These are phyloP conservation scores for Penicillium soppii DNA, from an alignment of 495 filamentous ascomycete species.

Conservation along the genomic window DNA sequence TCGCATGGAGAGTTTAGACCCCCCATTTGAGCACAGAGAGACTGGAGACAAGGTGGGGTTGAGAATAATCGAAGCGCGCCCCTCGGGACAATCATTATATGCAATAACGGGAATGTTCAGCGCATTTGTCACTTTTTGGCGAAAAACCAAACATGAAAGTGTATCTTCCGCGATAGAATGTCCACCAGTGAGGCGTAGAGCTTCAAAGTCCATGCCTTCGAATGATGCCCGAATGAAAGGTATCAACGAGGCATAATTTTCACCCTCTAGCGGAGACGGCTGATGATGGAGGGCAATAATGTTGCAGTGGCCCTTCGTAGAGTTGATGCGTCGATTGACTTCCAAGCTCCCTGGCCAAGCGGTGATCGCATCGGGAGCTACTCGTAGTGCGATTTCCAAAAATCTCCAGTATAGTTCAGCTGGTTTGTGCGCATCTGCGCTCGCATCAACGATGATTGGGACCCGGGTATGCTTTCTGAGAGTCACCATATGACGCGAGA, in stretches of 20 bases:
- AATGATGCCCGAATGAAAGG: background rate
- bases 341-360: conserved; percentile 1
- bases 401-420: background rate
- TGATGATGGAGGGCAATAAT: conserved; percentile 11
- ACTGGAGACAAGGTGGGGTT: conserved; percentile 61
- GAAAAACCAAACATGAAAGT: conserved; percentile 7
- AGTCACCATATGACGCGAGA: conserved; percentile 17
- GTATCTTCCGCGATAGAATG: conserved; percentile 7
- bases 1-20: conserved; percentile 7
- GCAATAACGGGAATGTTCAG: conserved; percentile 17
- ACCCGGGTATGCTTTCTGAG: conserved; percentile 19
- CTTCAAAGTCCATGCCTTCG: conserved; percentile 3
- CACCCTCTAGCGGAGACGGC: background rate
- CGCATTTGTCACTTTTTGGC: background rate
- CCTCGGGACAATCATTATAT: conserved; percentile 47
- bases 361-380: conserved; percentile 23
- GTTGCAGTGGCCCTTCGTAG: conserved; percentile 8
- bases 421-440: background rate
- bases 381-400: conserved; percentile 14
- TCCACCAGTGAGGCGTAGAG: conserved; percentile 19
- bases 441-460: conserved; percentile 21
- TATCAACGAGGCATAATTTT: background rate
- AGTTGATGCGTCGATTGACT: conserved; percentile 1
- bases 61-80: conserved; percentile 57
- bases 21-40: conserved; percentile 12